Percentiles rank a stretch among this genome's conserved stretches.
These are phyloP conservation scores for Botrytis paeoniae DNA, from an alignment of 2,329 filamentous ascomycete species.

Conservation along the genomic window DNA sequence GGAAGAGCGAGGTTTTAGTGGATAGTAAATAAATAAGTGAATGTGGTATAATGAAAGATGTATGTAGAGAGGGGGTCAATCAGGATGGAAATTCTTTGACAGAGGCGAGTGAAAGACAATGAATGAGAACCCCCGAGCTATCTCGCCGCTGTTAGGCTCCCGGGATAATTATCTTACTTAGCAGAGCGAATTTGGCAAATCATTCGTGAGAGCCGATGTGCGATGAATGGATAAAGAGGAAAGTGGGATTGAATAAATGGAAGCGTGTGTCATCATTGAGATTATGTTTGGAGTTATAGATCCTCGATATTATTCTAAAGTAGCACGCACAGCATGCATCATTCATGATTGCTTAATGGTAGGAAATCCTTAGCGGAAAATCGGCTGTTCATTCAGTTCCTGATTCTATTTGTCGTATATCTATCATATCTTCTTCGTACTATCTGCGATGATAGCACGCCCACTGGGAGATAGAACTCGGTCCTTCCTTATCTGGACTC, in stretches of 20 bases:
- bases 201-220: not conserved
- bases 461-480: not conserved
- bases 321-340: not conserved
- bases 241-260: fast-evolving
- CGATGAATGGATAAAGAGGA: not conserved
- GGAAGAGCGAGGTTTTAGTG: not conserved
- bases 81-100: fast-evolving
- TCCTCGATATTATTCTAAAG: too few species aligned
- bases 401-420: not conserved
- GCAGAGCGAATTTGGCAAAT: not conserved
- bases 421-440: not conserved
- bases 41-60: not conserved
- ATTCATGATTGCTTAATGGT: not conserved
- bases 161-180: not conserved
- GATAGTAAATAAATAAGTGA: not conserved
- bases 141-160: too few species aligned
- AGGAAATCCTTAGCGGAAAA: not conserved
- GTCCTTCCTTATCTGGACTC: not conserved
- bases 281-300: not conserved
- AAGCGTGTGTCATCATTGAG: not conserved
- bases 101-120: not conserved
- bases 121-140: not conserved
- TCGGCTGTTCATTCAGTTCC: not conserved
- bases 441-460: not conserved
- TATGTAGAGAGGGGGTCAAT: not conserved